Conservation (phyloP, 2,329 filamentous ascomycete genomes). For the Exophiala mesophila region DNA sequence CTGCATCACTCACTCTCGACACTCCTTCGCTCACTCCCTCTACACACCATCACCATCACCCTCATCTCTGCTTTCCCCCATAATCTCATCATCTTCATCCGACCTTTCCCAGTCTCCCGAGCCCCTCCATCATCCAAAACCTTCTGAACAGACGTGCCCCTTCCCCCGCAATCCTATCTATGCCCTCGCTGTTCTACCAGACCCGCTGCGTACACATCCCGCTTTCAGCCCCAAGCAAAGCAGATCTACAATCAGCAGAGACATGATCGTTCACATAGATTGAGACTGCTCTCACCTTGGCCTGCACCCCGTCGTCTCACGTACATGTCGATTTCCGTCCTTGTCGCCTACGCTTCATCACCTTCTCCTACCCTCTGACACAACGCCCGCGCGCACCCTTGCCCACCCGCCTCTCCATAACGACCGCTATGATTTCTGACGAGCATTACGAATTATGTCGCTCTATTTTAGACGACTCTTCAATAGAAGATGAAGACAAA, state of each 20-base stretch:
- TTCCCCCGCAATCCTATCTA: too few relatives aligned
- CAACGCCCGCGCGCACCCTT: slow-evolving; percentile 3
- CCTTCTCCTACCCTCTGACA: neutral
- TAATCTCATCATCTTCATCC: too few relatives aligned
- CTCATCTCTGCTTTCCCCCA: too few relatives aligned
- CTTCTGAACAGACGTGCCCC: too few relatives aligned
- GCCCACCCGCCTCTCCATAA: slow-evolving; percentile 5
- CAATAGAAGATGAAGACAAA: slow-evolving; percentile 89
- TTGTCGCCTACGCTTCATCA: slow-evolving; percentile 5
- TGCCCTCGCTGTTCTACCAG: too few relatives aligned
- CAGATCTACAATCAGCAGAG: neutral
- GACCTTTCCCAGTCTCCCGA: too few relatives aligned
- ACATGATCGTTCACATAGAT: neutral
- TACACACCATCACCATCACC: too few relatives aligned
- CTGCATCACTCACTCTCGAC: too few relatives aligned
- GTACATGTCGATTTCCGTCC: slow-evolving; percentile 5
- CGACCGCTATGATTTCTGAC: slow-evolving; percentile 73
- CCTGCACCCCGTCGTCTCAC: neutral
- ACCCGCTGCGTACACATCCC: neutral
- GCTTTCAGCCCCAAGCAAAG: neutral
- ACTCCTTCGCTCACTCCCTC: too few relatives aligned
- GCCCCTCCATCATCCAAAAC: too few relatives aligned
- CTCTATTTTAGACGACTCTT: slow-evolving; percentile 75
- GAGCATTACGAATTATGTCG: slow-evolving; percentile 87
- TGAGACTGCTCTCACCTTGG: neutral